phyloP scores from a whole-genome alignment of 2,329 filamentous ascomycete genomes.

The Epichloe bromicola region DNA sequence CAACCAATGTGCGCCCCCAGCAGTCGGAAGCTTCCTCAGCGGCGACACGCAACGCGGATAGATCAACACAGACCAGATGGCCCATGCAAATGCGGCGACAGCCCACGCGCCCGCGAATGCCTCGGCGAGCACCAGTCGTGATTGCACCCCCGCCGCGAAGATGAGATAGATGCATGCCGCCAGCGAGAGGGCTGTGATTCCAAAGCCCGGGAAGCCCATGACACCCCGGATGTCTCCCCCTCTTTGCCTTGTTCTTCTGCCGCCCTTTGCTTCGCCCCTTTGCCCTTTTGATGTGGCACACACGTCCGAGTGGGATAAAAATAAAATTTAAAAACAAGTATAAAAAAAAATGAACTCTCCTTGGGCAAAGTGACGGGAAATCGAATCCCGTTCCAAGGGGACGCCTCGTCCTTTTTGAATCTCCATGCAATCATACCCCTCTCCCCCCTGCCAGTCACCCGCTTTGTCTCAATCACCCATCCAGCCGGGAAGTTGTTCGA shows the following conservation, averaged over 20 bases:
- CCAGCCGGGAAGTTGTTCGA: too few relatives aligned
- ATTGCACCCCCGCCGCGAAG: constrained; percentile 13
- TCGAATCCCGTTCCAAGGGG: background rate
- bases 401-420: background rate
- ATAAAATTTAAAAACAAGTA: background rate
- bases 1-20: constrained; percentile 28
- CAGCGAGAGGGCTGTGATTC: constrained; percentile 14
- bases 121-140: constrained; percentile 17
- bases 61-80: constrained; percentile 30
- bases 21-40: constrained; percentile 33
- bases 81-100: constrained; percentile 22
- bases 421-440: background rate
- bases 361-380: too few relatives aligned
- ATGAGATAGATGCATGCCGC: constrained; percentile 11
- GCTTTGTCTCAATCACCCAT: too few relatives aligned
- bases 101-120: constrained; percentile 24
- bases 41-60: constrained; percentile 39
- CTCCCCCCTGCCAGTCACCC: too few relatives aligned
- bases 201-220: constrained; percentile 1
- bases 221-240: too few relatives aligned
- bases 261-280: background rate
- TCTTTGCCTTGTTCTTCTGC: background rate
- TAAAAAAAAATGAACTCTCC: too few relatives aligned
- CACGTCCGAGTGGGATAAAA: too few relatives aligned
- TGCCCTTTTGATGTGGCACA: background rate